A percentile compares a stretch with the other conserved stretches of the same genome.
Conservation (phyloP, 805 yeast species). For the Priceomyces medius region DNA sequence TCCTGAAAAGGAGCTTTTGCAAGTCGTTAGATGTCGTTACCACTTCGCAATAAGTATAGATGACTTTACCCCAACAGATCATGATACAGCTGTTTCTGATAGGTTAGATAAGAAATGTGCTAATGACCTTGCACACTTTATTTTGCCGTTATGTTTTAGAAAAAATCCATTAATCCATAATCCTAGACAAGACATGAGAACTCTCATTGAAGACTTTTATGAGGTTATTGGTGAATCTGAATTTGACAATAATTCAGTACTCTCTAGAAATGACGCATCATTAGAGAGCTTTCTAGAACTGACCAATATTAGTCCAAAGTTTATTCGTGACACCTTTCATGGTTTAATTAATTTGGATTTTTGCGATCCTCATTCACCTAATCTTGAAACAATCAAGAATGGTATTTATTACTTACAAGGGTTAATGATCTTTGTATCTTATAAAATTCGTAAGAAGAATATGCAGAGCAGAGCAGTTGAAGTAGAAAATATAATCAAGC, state of each 20-base stretch:
- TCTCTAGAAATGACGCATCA: constrained; percentile 46
- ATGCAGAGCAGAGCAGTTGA: constrained; percentile 83
- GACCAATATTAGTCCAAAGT: constrained; percentile 41
- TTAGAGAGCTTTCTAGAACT: constrained; percentile 49
- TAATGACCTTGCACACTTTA: constrained; percentile 42
- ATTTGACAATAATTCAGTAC: constrained; percentile 34
- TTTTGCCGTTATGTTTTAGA: constrained; percentile 55
- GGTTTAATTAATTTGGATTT: constrained; percentile 43
- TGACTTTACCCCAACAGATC: constrained; percentile 64
- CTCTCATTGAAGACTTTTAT: constrained; percentile 66
- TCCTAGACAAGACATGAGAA: constrained; percentile 70
- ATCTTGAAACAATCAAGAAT: constrained; percentile 30
- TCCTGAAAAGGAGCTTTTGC: constrained; percentile 66
- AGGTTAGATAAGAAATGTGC: constrained; percentile 30
- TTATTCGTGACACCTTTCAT: constrained; percentile 49
- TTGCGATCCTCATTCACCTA: constrained; percentile 22
- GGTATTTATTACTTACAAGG: constrained; percentile 76
- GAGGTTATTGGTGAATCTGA: constrained; percentile 72
- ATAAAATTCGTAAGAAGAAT: constrained; percentile 66
- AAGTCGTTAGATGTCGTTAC: constrained; percentile 74
- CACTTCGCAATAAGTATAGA: constrained; percentile 64
- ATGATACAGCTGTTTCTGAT: constrained; percentile 39
- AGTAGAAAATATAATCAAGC: constrained; percentile 66
- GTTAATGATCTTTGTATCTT: constrained; percentile 63
- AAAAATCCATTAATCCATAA: constrained; percentile 58